Base-by-base conservation (phyloP, 2,329 filamentous ascomycete species). In the Claviceps citrina region DNA sequence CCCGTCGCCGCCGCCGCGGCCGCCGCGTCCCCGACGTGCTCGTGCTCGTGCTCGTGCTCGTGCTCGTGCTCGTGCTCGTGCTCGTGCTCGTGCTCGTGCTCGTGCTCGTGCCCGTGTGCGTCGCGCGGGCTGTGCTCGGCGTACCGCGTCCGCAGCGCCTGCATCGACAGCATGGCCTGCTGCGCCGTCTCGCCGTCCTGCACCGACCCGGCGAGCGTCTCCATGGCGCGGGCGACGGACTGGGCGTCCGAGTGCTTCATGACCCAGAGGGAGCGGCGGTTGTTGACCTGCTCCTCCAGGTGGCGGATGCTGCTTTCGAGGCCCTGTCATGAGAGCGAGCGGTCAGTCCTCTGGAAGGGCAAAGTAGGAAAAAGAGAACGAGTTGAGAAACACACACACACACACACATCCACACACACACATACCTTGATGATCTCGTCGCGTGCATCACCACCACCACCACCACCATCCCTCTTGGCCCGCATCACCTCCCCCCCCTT, bases 221-320 rank as follows among this genome's bases (percentile, higher is more conserved):
- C 55, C 15, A 60, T 55, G 31, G 54, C 56, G 7, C 52, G 54
- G 7, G 52, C 50, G 24, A 60, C 48, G 1, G 51, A 51, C 18
- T 53, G 44, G 19, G 57, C 50, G 38, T 53, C 53, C 1, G 56
- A 46, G 38, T 58, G 54, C 42, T 57, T 58, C 49, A 54, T 55
- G 43, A 56, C 44, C 58, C 58, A 61, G 35, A 61, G 51, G 5
- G 55, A 52, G 35, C 53, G 58, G 4, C 57, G 51, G 32, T 54
- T 54, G 43, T 58, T 61, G 44, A 59, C 51, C 39, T 62, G 58
- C 20, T 55, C 56, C 44, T 62, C 56, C 5, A 62, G 49, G 22
- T 58, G 51, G 33, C 53, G 49, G 42, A 59, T 55, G 1, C 51
- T 55, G 7, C 50, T 49, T 24, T 59, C 54, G n/a, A 61, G 50